These are phyloP conservation scores for Phytomonas sp. DNA, from an alignment of 208 protist species.

Conservation along the genomic window DNA sequence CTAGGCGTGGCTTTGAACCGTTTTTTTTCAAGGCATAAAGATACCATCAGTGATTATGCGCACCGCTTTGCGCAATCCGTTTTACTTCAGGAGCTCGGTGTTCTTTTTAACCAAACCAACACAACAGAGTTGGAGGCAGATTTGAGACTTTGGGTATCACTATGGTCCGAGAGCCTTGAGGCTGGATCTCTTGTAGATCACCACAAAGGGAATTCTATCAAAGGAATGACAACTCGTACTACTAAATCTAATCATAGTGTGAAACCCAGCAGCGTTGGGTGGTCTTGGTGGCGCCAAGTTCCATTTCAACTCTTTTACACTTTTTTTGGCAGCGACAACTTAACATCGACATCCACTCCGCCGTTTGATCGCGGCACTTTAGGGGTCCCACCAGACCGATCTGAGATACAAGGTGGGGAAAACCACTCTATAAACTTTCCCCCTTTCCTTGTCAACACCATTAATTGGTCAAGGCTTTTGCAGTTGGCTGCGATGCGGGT, in stretches of 20 bases:
- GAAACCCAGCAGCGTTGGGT: background rate
- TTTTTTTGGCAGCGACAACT: background rate
- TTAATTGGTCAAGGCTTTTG: slow-evolving; percentile 32
- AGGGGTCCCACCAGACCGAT: background rate
- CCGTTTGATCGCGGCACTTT: background rate
- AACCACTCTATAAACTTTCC: background rate
- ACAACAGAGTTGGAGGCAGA: slow-evolving; percentile 24
- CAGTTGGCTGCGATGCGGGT: slow-evolving; percentile 22
- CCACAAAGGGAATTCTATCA: background rate
- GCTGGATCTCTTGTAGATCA: background rate
- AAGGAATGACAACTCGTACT: background rate
- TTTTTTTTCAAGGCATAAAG: background rate
- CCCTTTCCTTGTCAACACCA: background rate
- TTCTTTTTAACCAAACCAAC: slow-evolving; percentile 42
- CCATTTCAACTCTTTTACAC: background rate
- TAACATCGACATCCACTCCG: background rate
- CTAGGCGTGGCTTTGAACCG: background rate
- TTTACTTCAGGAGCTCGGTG: slow-evolving; percentile 31
- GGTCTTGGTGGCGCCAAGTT: background rate
- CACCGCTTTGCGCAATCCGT: slow-evolving; percentile 14
- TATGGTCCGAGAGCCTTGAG: background rate
- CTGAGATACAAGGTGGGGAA: background rate
- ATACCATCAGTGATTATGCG: background rate
- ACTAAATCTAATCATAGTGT: background rate
- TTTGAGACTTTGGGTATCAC: background rate